phyloP scores from a whole-genome alignment of 495 filamentous ascomycete species.

The Penicillium paxilli region DNA sequence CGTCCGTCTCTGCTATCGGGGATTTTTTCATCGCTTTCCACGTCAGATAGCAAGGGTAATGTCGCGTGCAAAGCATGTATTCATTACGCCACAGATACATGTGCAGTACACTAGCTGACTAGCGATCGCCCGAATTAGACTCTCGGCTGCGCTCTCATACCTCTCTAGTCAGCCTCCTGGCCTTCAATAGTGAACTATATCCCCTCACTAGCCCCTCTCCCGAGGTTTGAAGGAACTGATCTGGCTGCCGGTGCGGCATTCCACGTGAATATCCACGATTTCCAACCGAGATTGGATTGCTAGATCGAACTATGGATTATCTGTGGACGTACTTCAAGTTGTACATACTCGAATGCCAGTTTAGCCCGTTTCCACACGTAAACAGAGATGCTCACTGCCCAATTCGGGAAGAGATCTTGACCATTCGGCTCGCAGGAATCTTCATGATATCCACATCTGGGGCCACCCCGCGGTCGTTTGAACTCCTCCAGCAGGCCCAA shows the following conservation, averaged over 20 bases:
- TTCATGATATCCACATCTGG: background rate
- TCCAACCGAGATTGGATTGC: background rate
- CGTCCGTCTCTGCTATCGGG: background rate
- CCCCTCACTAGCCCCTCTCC: background rate
- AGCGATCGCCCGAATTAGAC: background rate
- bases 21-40: background rate
- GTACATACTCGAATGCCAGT: too few relatives aligned
- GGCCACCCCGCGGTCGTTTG: background rate
- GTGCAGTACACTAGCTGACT: background rate
- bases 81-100: background rate
- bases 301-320: too few relatives aligned
- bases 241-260: background rate
- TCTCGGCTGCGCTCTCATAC: background rate
- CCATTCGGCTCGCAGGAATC: background rate
- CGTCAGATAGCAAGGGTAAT: background rate
- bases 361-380: background rate
- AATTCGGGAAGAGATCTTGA: background rate
- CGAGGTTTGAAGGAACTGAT: background rate
- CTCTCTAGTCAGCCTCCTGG: background rate
- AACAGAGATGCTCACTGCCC: background rate
- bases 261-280: background rate
- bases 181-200: background rate
- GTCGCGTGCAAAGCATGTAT: background rate
- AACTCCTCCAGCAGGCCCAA: slow-evolving; percentile 1
- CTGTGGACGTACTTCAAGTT: too few relatives aligned